Conservation (phyloP, 1,284 basidiomycete genomes). For the Takashimella tepidaria region DNA sequence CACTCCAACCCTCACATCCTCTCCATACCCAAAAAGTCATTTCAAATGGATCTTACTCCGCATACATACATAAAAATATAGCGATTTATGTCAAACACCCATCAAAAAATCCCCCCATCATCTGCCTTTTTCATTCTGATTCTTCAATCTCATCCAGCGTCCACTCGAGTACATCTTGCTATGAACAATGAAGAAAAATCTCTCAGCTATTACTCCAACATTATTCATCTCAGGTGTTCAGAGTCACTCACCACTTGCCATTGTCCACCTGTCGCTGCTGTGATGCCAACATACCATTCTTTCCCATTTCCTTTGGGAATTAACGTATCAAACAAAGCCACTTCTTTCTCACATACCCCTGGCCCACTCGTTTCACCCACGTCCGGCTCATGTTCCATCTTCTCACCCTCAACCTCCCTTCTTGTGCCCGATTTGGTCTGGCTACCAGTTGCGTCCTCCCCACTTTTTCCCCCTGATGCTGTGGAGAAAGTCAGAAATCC, state of each 20-base stretch:
- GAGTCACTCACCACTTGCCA: slow-evolving; percentile 27
- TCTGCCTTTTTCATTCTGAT: background rate
- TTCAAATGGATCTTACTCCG: background rate
- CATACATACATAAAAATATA: no score
- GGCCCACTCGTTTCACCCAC: slow-evolving; percentile 1
- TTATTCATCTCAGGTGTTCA: background rate
- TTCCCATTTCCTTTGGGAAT: slow-evolving; percentile 13
- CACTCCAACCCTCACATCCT: background rate
- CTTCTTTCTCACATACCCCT: background rate
- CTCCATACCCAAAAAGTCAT: background rate
- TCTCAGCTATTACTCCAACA: no score
- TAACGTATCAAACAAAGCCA: slow-evolving; percentile 16
- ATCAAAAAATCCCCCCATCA: background rate
- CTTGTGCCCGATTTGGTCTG: no score
- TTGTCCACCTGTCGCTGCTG: slow-evolving; percentile 29
- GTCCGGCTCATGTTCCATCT: slow-evolving; percentile 6
- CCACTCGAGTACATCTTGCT: slow-evolving; percentile 19
- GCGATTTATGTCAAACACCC: no score
- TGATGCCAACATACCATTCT: slow-evolving; percentile 29
- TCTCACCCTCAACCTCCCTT: no score
- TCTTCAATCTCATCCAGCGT: slow-evolving; percentile 3
- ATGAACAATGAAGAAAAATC: background rate
- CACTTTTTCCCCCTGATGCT: no score
- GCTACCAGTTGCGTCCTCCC: no score
- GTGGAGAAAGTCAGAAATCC: slow-evolving; percentile 19